Conservation (phyloP, 139 green algal genomes). For the Picochlorum sp. region DNA sequence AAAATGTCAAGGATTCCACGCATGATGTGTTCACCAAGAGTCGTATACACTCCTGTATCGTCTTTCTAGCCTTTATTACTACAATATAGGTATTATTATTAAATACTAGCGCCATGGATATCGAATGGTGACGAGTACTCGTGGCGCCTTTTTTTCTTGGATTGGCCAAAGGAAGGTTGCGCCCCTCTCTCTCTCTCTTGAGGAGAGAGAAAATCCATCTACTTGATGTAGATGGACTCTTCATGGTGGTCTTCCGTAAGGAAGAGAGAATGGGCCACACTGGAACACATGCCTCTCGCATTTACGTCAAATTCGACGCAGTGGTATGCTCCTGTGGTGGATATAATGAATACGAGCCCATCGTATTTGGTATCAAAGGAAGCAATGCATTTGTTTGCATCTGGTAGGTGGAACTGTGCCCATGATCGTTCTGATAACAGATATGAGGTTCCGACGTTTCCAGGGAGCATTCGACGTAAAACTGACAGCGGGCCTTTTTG, state of each 20-base stretch:
- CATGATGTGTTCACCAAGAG: too few species aligned
- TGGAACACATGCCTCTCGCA: conserved; percentile 45
- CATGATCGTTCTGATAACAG: conserved; percentile 83
- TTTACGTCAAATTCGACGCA: conserved; percentile 57
- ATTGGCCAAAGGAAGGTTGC: too few species aligned
- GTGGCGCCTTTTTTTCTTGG: too few species aligned
- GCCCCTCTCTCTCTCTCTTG: too few species aligned
- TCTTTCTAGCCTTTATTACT: too few species aligned
- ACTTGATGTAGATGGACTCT: too few species aligned
- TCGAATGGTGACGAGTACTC: too few species aligned
- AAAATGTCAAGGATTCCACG: too few species aligned
- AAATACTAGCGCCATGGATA: too few species aligned
- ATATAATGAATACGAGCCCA: conserved; percentile 54
- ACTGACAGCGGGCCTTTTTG: not conserved
- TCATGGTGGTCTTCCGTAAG: not conserved
- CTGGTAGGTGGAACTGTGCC: conserved; percentile 63
- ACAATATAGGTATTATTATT: too few species aligned
- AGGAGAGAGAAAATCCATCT: too few species aligned
- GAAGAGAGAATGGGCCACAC: conserved; percentile 40
- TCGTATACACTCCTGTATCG: too few species aligned
- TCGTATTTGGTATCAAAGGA: conserved; percentile 48
- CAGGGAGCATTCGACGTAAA: conserved; percentile 22
- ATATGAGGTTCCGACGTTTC: conserved; percentile 40
- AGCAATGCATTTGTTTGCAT: conserved; percentile 37
- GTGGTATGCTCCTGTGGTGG: conserved; percentile 34